Percentiles rank a stretch among this genome's conserved stretches.
These are phyloP conservation scores for Pseudonitzschia multistriata DNA, from an alignment of 108 stramenopile species.

Conservation along the genomic window DNA sequence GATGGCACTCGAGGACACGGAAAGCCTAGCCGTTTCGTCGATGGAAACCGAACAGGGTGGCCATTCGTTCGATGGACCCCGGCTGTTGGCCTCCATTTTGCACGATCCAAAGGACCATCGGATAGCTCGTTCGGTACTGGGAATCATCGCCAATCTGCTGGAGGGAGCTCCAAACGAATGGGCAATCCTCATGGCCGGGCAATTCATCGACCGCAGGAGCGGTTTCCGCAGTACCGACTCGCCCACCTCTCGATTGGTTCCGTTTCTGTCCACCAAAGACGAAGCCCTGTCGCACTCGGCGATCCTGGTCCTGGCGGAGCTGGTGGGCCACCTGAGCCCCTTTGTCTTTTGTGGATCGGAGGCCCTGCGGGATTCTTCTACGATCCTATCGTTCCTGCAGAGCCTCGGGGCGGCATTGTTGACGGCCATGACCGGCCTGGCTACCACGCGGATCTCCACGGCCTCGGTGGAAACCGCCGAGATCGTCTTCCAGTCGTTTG, in stretches of 20 bases:
- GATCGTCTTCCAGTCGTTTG: slow-evolving; percentile 20
- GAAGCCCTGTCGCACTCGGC: slow-evolving; percentile 17
- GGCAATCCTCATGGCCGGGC: slow-evolving; percentile 17
- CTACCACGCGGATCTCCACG: slow-evolving; percentile 13
- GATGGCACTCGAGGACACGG: slow-evolving; percentile 12
- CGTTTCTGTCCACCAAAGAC: slow-evolving; percentile 1
- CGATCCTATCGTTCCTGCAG: slow-evolving; percentile 16
- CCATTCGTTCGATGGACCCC: slow-evolving; percentile 15
- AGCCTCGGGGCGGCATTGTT: slow-evolving; percentile 15
- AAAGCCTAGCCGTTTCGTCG: background rate
- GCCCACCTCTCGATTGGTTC: slow-evolving; percentile 5
- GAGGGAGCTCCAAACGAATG: slow-evolving; percentile 26
- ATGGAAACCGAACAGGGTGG: background rate
- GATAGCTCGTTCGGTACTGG: slow-evolving; percentile 9
- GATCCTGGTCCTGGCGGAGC: slow-evolving; percentile 19
- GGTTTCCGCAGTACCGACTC: background rate
- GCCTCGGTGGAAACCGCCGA: slow-evolving; percentile 23
- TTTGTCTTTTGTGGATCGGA: slow-evolving; percentile 17
- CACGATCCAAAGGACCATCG: background rate
- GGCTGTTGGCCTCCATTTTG: slow-evolving; percentile 16
- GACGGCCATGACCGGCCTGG: slow-evolving; percentile 16
- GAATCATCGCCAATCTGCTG: slow-evolving; percentile 25
- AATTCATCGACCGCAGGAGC: slow-evolving; percentile 5
- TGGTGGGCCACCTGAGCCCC: slow-evolving; percentile 23
- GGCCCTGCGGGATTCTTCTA: background rate